A percentile compares a stretch with the other conserved stretches of the same genome.
phyloP scores from a whole-genome alignment of 2,329 filamentous ascomycete genomes.

The Fusarium begoniae region DNA sequence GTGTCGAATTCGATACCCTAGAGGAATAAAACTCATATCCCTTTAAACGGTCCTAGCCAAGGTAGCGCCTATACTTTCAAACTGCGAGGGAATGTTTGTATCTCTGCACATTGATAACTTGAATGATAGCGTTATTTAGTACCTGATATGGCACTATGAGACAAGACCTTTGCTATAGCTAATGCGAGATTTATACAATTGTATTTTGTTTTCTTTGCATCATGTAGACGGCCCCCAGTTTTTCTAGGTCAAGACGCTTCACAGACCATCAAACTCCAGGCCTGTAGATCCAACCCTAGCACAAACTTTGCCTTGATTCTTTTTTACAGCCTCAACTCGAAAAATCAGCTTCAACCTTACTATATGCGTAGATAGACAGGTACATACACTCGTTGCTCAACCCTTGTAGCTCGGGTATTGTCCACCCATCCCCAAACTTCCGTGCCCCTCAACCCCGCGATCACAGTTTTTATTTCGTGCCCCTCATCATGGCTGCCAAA shows the following conservation, averaged over 20 bases:
- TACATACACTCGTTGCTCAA: background rate
- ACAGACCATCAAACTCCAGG: background rate
- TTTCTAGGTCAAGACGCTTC: background rate
- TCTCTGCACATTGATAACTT: background rate
- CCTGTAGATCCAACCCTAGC: background rate
- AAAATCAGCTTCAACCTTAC: background rate
- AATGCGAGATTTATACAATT: background rate
- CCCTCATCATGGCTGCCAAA: constrained; percentile 39
- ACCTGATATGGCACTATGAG: background rate
- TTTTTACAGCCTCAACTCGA: background rate
- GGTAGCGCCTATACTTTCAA: background rate
- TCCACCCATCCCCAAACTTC: constrained; percentile 4
- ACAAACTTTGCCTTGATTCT: background rate
- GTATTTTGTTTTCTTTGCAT: background rate
- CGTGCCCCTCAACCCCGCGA: constrained; percentile 30
- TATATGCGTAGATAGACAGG: background rate
- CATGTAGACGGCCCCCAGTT: background rate
- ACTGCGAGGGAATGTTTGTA: background rate
- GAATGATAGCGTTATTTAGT: background rate
- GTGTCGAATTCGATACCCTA: constrained; percentile 15
- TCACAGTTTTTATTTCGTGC: constrained; percentile 13
- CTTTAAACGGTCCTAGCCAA: too few species aligned
- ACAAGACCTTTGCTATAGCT: background rate
- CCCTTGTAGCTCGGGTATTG: constrained; percentile 8
- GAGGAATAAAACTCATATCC: background rate